phyloP scores from a whole-genome alignment of 305 asterid species.

The Nicotiana rustica region DNA sequence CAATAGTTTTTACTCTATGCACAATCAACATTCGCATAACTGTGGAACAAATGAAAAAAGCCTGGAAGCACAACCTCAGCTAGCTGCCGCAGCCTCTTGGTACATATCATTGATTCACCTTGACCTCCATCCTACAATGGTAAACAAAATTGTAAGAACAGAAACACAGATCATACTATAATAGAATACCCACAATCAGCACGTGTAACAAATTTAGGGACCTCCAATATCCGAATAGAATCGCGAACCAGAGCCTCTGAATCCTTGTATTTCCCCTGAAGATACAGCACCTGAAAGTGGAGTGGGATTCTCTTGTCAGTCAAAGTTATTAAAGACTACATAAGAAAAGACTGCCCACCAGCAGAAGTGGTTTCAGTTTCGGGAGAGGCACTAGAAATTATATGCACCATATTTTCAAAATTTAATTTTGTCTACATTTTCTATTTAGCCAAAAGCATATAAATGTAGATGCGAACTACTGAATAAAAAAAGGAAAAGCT shows the following conservation, averaged over 20 bases:
- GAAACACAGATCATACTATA: slow-evolving; percentile 22
- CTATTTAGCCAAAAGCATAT: slow-evolving; percentile 5
- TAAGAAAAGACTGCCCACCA: slow-evolving; percentile 14
- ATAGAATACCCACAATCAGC: slow-evolving; percentile 38
- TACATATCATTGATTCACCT: slow-evolving; percentile 68
- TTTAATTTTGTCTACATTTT: slow-evolving; percentile 16
- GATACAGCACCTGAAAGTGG: slow-evolving; percentile 70
- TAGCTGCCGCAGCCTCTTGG: slow-evolving; percentile 82
- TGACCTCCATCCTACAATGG: slow-evolving; percentile 73
- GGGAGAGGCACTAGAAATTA: not conserved
- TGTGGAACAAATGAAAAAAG: slow-evolving; percentile 24
- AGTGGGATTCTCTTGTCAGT: slow-evolving; percentile 36
- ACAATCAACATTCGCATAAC: slow-evolving; percentile 24
- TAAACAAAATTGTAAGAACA: slow-evolving; percentile 41
- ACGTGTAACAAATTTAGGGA: slow-evolving; percentile 42
- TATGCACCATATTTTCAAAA: slow-evolving; percentile 24
- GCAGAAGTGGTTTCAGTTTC: not conserved
- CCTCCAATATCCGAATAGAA: slow-evolving; percentile 88
- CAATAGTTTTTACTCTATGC: not conserved
- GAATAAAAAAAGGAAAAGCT: slow-evolving; percentile 9
- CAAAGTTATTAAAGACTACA: slow-evolving; percentile 3
- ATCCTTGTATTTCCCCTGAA: slow-evolving; percentile 78
- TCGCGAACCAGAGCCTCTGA: slow-evolving; percentile 72
- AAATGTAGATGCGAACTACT: not conserved
- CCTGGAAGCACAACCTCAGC: slow-evolving; percentile 68